These are phyloP conservation scores for Penicillium ucsense DNA, from an alignment of 495 filamentous ascomycete genomes.

Conservation along the genomic window DNA sequence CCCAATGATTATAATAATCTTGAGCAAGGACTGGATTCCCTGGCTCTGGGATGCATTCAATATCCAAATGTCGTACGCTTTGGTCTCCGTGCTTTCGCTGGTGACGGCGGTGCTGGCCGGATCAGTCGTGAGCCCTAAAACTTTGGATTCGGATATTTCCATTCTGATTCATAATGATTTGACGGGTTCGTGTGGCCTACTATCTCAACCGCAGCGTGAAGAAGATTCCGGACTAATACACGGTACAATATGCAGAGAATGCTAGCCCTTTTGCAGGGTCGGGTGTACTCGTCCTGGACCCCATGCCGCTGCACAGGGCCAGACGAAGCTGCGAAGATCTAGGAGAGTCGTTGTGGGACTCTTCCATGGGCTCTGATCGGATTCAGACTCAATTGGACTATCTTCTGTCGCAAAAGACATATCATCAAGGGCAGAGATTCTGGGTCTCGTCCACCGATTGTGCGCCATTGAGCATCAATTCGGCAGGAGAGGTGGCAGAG, in stretches of 20 bases:
- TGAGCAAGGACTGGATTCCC: background rate
- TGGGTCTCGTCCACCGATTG: slow-evolving; percentile 7
- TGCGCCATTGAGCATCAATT: slow-evolving; percentile 6
- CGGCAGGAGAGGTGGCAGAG: slow-evolving; percentile 4
- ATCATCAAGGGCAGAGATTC: slow-evolving; percentile 3
- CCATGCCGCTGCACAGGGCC: slow-evolving; percentile 10
- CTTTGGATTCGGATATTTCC: slow-evolving; percentile 10
- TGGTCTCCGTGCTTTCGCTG: background rate
- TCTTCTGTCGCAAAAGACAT: slow-evolving; percentile 7
- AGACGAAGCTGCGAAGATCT: slow-evolving; percentile 7
- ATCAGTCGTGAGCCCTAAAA: slow-evolving; percentile 6
- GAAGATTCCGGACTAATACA: too few relatives aligned
- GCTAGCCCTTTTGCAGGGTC: slow-evolving; percentile 9
- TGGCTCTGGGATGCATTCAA: background rate
- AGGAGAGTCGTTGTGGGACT: slow-evolving; percentile 11
- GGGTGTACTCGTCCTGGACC: slow-evolving; percentile 11
- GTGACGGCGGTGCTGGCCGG: slow-evolving; percentile 1
- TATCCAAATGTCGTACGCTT: background rate
- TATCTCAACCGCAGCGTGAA: background rate
- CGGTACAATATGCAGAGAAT: slow-evolving; percentile 2
- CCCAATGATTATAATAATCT: background rate
- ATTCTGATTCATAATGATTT: slow-evolving; percentile 19
- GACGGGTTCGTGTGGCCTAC: slow-evolving; percentile 1
- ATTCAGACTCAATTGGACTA: slow-evolving; percentile 8
- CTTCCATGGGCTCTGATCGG: background rate